Conservation (phyloP, 176 grass and related monocot genomes). For the Thalia dealbata region DNA sequence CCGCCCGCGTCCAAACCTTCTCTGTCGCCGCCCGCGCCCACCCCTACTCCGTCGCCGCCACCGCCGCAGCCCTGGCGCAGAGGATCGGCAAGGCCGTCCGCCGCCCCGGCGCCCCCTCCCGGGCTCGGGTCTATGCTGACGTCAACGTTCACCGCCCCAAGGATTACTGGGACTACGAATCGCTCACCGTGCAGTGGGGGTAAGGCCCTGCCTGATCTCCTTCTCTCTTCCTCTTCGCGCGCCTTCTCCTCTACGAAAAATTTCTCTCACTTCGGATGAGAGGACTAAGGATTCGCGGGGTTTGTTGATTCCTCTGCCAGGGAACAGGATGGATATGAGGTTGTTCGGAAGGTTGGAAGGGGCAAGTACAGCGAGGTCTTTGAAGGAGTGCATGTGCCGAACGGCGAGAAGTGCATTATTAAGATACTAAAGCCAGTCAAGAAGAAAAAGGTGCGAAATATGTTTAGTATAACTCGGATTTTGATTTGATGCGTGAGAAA, state of each 20-base stretch:
- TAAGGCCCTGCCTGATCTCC: constrained; percentile 20
- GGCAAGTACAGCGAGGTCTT: constrained; percentile 98
- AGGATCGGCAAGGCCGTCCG: constrained; percentile 45
- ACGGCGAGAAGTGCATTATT: constrained; percentile 68
- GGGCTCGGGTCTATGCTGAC: constrained; percentile 57
- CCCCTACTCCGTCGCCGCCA: not conserved
- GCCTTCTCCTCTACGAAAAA: too few relatives aligned
- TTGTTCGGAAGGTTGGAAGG: constrained; percentile 75
- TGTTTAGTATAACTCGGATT: not conserved
- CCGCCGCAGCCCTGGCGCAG: constrained; percentile 35
- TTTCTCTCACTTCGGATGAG: too few relatives aligned
- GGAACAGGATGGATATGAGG: constrained; percentile 74
- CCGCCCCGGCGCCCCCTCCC: constrained; percentile 37
- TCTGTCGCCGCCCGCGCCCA: constrained; percentile 11
- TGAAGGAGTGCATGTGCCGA: constrained; percentile 43
- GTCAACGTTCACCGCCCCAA: constrained; percentile 52
- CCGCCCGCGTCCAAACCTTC: not conserved
- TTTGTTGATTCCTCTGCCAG: constrained; percentile 25
- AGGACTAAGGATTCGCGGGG: not conserved
- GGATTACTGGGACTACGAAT: constrained; percentile 96
- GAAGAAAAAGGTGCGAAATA: constrained; percentile 68
- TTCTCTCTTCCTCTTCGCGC: not conserved
- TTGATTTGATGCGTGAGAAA: not conserved
- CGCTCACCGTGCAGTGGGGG: constrained; percentile 79
- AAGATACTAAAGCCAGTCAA: constrained; percentile 97